Conservation (phyloP, 352 stramenopile genomes). For the Stephanocyclus meneghinianus region DNA sequence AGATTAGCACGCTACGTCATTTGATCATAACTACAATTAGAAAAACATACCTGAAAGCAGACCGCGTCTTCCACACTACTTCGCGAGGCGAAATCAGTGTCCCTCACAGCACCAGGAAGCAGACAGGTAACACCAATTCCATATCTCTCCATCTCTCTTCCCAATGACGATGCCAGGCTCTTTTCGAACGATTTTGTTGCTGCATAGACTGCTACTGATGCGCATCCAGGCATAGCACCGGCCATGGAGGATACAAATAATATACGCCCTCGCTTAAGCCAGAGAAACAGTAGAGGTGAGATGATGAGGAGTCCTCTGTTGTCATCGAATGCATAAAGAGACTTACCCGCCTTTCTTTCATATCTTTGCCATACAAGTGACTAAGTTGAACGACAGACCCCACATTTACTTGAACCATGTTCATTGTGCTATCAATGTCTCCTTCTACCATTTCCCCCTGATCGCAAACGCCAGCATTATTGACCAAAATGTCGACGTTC, state of each 20-base stretch:
- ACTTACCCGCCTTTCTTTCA: slow-evolving; percentile 57
- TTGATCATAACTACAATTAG: too few relatives aligned
- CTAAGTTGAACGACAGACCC: slow-evolving; percentile 55
- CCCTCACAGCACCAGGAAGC: slow-evolving; percentile 68
- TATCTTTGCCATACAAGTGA: slow-evolving; percentile 71
- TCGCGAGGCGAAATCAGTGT: slow-evolving; percentile 63
- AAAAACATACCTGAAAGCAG: slow-evolving; percentile 54
- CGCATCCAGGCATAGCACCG: slow-evolving; percentile 52
- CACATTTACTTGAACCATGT: slow-evolving; percentile 74
- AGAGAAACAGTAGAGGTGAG: background rate
- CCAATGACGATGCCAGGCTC: slow-evolving; percentile 64
- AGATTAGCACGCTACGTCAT: too few relatives aligned
- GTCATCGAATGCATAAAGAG: background rate
- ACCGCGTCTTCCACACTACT: slow-evolving; percentile 59
- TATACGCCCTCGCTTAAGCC: slow-evolving; percentile 52
- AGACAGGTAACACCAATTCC: slow-evolving; percentile 77
- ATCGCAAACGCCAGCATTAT: slow-evolving; percentile 73
- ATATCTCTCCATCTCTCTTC: slow-evolving; percentile 74
- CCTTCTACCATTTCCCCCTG: slow-evolving; percentile 62
- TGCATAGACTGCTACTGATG: slow-evolving; percentile 67
- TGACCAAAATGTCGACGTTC: slow-evolving; percentile 75
- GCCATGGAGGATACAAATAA: slow-evolving; percentile 74
- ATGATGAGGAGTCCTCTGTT: background rate
- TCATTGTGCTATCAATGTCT: slow-evolving; percentile 35
- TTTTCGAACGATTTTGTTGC: slow-evolving; percentile 77